Conservation (phyloP, 129 eudicot species). For the Tagetes patula region DNA sequence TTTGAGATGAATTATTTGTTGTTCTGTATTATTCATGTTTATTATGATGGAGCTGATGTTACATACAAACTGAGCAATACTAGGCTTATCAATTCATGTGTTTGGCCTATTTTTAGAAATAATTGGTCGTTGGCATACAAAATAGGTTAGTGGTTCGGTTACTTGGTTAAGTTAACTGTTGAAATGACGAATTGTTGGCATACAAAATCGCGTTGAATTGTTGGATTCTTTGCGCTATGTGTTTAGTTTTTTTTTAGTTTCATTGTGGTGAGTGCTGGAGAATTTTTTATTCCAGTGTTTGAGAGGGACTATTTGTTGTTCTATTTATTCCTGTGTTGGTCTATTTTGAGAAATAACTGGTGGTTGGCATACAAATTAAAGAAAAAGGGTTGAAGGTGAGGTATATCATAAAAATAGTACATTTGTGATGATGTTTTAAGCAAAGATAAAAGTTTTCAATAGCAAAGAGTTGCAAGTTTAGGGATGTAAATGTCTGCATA, state of each 20-base stretch:
- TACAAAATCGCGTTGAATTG: background rate
- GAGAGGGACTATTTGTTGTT: background rate
- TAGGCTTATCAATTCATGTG: no score
- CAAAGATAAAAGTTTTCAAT: conserved; percentile 4
- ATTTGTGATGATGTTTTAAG: conserved; percentile 11
- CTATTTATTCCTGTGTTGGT: background rate
- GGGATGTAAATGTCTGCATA: conserved; percentile 10
- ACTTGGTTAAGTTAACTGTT: no score
- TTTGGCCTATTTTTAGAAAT: no score
- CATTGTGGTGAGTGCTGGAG: background rate
- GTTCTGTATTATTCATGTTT: no score
- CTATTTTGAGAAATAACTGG: conserved; percentile 14
- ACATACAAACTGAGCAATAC: no score
- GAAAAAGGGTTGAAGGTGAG: background rate
- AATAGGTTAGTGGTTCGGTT: no score
- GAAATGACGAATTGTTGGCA: no score
- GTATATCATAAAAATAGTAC: background rate
- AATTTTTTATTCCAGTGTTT: background rate
- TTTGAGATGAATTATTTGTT: no score
- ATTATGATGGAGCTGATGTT: no score
- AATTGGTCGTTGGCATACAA: no score
- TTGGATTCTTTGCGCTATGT: conserved; percentile 6
- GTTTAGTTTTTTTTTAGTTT: background rate
- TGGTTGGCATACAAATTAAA: background rate
- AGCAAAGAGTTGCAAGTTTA: conserved; percentile 13